Evolutionary conservation across 345 rosid species (phyloP).

Genomic region (Populus nigra): DNA sequence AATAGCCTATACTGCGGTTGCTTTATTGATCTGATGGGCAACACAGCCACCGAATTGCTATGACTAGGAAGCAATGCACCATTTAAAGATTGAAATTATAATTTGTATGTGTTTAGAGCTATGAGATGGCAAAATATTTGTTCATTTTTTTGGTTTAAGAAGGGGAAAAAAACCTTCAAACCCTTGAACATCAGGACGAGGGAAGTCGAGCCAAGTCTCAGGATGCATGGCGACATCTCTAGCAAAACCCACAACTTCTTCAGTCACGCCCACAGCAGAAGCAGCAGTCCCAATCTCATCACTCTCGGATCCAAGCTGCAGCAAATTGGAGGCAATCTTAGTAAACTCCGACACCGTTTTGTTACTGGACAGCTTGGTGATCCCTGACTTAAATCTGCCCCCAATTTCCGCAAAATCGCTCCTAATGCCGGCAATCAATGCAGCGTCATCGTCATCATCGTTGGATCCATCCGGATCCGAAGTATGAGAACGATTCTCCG

Average conservation of each 20-base stretch:
- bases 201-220: slow-evolving; percentile 92
- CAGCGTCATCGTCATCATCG: slow-evolving; percentile 11
- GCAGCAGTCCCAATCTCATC: slow-evolving; percentile 32
- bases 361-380: slow-evolving; percentile 59
- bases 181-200: slow-evolving; percentile 56
- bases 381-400: slow-evolving; percentile 59
- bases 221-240: slow-evolving; percentile 90
- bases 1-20: background rate
- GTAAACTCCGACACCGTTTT: slow-evolving; percentile 62
- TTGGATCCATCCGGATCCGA: slow-evolving; percentile 15
- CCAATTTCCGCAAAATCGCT: slow-evolving; percentile 70
- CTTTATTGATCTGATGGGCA: background rate
- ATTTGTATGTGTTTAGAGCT: background rate
- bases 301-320: slow-evolving; percentile 55
- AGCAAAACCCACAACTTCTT: slow-evolving; percentile 76
- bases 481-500: slow-evolving; percentile 4
- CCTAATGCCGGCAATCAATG: slow-evolving; percentile 49
- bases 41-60: background rate
- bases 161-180: slow-evolving; percentile 52
- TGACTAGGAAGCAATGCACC: background rate
- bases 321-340: slow-evolving; percentile 55
- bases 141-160: background rate
- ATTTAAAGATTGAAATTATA: no score
- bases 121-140: background rate
- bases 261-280: slow-evolving; percentile 60